Evolutionary conservation across 2,329 filamentous ascomycete species (phyloP), one percentile per base, ranked within the genome.

Genomic region (Talaromyces atroroseus): DNA sequence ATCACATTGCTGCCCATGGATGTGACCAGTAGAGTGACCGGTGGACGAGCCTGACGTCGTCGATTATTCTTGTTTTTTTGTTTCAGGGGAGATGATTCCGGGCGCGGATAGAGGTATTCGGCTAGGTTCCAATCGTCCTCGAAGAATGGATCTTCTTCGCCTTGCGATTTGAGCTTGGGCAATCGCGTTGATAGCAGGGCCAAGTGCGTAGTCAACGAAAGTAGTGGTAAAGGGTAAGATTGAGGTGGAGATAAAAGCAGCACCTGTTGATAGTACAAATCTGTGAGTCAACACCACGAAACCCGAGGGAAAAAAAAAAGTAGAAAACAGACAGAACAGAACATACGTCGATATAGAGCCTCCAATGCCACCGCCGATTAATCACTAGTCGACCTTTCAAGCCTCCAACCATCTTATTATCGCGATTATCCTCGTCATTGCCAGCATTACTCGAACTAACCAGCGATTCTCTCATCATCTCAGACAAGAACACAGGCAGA

Each of bases 51-150:
- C 47, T 68, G 26, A 5, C 26, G 64, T 42, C 68, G 61, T 26
- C 24, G 46, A 7, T 21, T 49, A n/a, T 54, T 29, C 32, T 51
- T 54, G 3, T 34, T 18, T 2, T 40, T 40, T 14, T 40, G 36
- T 18, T 40, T n/a, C 1, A 44, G 12, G 18, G 40, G 12, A 44
- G 18, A 8, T 16, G 14, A 16, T 36, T 40, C 56, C 24, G 62
- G 53, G 36, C 80, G 80, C 1, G 85, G 82, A 75, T 95, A 99
- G 29, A 99, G 77, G 57, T 85, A 86, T 18, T 84, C 80, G 1
- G 91, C 86, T 16, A 88, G 88, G 61, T 88, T 90, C 94, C 94
- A 99, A 76, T 99, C 94, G 74, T 99, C 94, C 76, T 96, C 88
- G 74, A 99, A 99, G 69, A 96, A 86, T 12, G 94, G 94, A 65